phyloP scores from a whole-genome alignment of 352 stramenopile species.

The Globisporangium uncinulatum region DNA sequence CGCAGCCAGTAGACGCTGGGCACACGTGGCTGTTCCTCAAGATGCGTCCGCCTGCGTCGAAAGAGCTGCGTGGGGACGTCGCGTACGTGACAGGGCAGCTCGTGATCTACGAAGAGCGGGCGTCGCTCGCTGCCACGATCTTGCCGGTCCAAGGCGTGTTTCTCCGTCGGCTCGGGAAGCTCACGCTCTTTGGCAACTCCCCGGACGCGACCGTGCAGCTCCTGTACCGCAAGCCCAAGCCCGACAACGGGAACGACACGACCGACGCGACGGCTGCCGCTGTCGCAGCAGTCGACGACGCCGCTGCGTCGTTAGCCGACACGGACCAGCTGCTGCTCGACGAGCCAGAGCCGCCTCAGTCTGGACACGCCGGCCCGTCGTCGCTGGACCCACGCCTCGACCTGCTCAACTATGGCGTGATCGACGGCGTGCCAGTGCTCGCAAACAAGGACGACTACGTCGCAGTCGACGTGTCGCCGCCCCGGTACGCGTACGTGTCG shows the following conservation, averaged over 20 bases:
- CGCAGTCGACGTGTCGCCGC: constrained; percentile 72
- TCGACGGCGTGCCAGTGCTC: constrained; percentile 57
- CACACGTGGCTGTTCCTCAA: constrained; percentile 79
- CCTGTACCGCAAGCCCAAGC: constrained; percentile 49
- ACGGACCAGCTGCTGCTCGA: not conserved
- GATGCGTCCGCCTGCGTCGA: constrained; percentile 66
- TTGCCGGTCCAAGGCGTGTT: constrained; percentile 82
- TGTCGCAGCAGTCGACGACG: constrained; percentile 4
- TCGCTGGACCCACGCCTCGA: constrained; percentile 30
- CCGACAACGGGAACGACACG: constrained; percentile 1
- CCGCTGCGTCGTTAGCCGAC: constrained; percentile 8
- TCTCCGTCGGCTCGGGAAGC: constrained; percentile 53
- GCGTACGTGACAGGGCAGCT: constrained; percentile 76
- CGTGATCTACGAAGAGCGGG: constrained; percentile 80
- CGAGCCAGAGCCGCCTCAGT: not conserved
- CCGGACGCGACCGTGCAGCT: constrained; percentile 75
- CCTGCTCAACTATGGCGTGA: constrained; percentile 50
- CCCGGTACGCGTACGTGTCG: constrained; percentile 69
- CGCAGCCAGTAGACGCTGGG: constrained; percentile 60
- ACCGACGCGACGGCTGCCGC: not conserved
- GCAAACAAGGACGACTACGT: constrained; percentile 64
- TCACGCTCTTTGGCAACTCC: constrained; percentile 82
- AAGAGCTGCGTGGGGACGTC: constrained; percentile 62
- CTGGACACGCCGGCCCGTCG: not conserved
- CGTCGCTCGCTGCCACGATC: constrained; percentile 72